Evolutionary conservation across 164 flowering plant genomes (phyloP).

Genomic region (Cinnamomum chago): DNA sequence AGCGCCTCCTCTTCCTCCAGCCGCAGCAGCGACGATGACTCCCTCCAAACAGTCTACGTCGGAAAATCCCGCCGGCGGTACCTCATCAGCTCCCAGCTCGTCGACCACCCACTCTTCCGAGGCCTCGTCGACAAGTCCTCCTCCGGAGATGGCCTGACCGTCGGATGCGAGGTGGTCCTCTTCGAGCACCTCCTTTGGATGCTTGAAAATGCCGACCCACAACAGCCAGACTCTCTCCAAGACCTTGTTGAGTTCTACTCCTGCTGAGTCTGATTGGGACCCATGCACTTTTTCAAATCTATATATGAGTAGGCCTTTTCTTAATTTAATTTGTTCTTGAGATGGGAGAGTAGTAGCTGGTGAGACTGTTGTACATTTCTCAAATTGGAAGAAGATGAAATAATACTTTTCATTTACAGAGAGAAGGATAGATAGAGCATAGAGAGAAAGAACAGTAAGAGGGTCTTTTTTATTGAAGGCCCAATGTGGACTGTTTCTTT

Average conservation of each 20-base stretch:
- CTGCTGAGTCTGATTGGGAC: background rate
- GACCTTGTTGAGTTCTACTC: constrained; percentile 79
- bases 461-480: too few species aligned
- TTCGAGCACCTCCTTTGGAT: constrained; percentile 96
- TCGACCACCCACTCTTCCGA: constrained; percentile 67
- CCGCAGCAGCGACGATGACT: background rate
- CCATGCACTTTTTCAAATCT: too few species aligned
- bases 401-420: too few species aligned
- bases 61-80: constrained; percentile 75
- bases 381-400: too few species aligned
- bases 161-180: constrained; percentile 84
- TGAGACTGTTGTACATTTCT: too few species aligned
- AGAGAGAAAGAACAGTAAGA: too few species aligned
- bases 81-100: constrained; percentile 44
- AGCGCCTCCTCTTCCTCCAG: background rate
- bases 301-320: too few species aligned
- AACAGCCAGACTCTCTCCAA: constrained; percentile 57
- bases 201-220: constrained; percentile 71
- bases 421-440: too few species aligned
- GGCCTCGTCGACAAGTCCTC: constrained; percentile 55
- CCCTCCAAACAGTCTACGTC: constrained; percentile 45
- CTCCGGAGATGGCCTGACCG: constrained; percentile 21
- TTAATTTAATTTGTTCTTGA: too few species aligned
- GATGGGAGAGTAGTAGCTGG: too few species aligned
- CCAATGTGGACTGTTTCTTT: too few species aligned